A percentile compares a stretch with the other conserved stretches of the same genome.
Evolutionary conservation across 805 yeast species (phyloP).

Genomic region (Ogataea methanolica): DNA sequence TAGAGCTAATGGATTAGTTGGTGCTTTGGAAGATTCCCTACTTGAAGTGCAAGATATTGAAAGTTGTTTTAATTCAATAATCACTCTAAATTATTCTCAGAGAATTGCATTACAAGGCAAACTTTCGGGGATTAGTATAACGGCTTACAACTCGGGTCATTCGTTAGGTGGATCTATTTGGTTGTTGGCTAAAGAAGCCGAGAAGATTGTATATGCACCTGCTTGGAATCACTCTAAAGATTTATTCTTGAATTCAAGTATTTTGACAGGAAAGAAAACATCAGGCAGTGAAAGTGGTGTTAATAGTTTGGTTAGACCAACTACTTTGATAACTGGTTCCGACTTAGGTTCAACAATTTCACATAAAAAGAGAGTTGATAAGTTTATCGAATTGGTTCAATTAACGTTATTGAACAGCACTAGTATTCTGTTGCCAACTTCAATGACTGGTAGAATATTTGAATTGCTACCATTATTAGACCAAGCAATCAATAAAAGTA

Average conservation of each 20-base stretch:
- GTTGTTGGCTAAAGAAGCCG: constrained; percentile 69
- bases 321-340: constrained; percentile 74
- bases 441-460: constrained; percentile 73
- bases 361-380: constrained; percentile 58
- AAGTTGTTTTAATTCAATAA: constrained; percentile 67
- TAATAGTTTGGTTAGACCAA: constrained; percentile 49
- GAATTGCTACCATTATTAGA: constrained; percentile 54
- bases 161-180: constrained; percentile 92
- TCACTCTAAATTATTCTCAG: constrained; percentile 74
- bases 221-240: constrained; percentile 95
- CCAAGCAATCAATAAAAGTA: constrained; percentile 21
- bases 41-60: constrained; percentile 74
- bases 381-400: constrained; percentile 56
- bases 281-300: not conserved
- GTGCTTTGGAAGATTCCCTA: constrained; percentile 56
- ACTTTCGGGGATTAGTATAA: constrained; percentile 55
- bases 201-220: constrained; percentile 82
- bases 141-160: constrained; percentile 90
- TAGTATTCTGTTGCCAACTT: constrained; percentile 76
- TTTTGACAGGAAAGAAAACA: not conserved
- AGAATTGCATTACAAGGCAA: constrained; percentile 58
- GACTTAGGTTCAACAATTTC: constrained; percentile 61
- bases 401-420: constrained; percentile 72
- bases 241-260: constrained; percentile 65
- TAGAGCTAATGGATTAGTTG: constrained; percentile 66